Base-by-base conservation (phyloP, 768 basidiomycete species). In the Melanogaster broomeanus region DNA sequence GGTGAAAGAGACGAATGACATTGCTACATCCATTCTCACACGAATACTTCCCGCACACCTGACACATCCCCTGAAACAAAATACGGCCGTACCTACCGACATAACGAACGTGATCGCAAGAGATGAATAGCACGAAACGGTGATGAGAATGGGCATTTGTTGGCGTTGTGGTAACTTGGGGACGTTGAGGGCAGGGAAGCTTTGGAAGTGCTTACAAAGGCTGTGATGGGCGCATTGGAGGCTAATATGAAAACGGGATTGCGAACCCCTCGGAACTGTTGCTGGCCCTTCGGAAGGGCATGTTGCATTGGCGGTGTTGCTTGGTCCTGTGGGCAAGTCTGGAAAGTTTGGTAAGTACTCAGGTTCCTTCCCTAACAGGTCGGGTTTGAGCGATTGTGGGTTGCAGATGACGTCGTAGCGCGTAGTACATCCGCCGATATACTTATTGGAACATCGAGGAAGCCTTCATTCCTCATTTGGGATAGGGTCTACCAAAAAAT, bases 401-500 rank as follows among this genome's bases (percentile, higher is more conserved):
- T n/a, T n/a, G n/a, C 59, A 77, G 85, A 74, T 47, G 75, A 81
- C 43, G 46, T 73, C 10, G 74, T 81, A 19, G 71, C 77, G 21
- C 74, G 72, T 57, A 83, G 84, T 63, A 44, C 77, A 25, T 67
- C 68, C 3, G 55, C 81, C n/a, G 73, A 77, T 30, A 68, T 76
- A 1, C 65, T 89, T n/a, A 62, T 67, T 16, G 67, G 67, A 5
- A 68, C 82, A 0, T 71, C 74, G 13, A 71, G 79, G 21, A 97
- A 93, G 63, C 89, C 92, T 0, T 87, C 89, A 2, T 97, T 97
- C 72, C 68, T 98, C 35, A 60, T 95, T 13, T 92, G 83, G 82
- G 93, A 96, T 47, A 93, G 90, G 65, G 84, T 91, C 0, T 93
- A 92, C 61, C 81, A 85, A 52, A 93, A 90, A 64, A 57, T 87